Evolutionary conservation across 495 filamentous ascomycete genomes (phyloP).

Genomic region (Lichenothelia convexa): DNA sequence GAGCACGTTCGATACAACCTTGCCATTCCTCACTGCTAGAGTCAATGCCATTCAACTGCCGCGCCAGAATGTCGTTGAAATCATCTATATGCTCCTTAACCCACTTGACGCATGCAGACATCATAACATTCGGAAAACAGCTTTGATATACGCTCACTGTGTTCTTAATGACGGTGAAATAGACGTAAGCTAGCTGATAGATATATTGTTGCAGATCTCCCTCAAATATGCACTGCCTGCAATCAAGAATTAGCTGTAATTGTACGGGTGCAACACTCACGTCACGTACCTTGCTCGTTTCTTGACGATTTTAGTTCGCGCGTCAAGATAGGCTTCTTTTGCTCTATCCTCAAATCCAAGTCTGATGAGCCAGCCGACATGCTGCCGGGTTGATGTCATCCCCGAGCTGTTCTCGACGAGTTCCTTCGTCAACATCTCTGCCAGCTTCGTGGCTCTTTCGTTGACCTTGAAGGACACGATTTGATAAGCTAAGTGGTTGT

Average conservation of each 20-base stretch:
- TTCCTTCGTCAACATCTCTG: slow-evolving; percentile 50
- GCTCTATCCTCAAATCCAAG: slow-evolving; percentile 83
- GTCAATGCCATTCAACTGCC: slow-evolving; percentile 69
- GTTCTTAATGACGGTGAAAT: slow-evolving; percentile 85
- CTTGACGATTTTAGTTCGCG: slow-evolving; percentile 54
- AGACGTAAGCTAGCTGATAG: slow-evolving; percentile 88
- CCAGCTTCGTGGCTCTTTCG: slow-evolving; percentile 64
- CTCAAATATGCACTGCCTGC: slow-evolving; percentile 80
- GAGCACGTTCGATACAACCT: slow-evolving; percentile 68
- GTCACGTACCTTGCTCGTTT: slow-evolving; percentile 57
- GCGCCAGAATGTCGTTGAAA: slow-evolving; percentile 64
- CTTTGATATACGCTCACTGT: slow-evolving; percentile 74
- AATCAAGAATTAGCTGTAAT: slow-evolving; percentile 15
- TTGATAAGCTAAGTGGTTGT: slow-evolving; percentile 68
- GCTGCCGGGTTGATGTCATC: slow-evolving; percentile 46
- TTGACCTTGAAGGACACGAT: slow-evolving; percentile 80
- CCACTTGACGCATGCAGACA: slow-evolving; percentile 89
- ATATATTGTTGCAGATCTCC: slow-evolving; percentile 83
- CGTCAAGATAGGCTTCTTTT: slow-evolving; percentile 66
- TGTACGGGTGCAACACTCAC: not conserved
- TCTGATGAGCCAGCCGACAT: slow-evolving; percentile 65
- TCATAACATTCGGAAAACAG: slow-evolving; percentile 72
- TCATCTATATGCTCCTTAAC: slow-evolving; percentile 79
- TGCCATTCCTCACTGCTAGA: slow-evolving; percentile 50
- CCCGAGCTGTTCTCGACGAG: slow-evolving; percentile 57